Conservation (phyloP, 2,329 filamentous ascomycete genomes). For the Coniochaeta sp. region DNA sequence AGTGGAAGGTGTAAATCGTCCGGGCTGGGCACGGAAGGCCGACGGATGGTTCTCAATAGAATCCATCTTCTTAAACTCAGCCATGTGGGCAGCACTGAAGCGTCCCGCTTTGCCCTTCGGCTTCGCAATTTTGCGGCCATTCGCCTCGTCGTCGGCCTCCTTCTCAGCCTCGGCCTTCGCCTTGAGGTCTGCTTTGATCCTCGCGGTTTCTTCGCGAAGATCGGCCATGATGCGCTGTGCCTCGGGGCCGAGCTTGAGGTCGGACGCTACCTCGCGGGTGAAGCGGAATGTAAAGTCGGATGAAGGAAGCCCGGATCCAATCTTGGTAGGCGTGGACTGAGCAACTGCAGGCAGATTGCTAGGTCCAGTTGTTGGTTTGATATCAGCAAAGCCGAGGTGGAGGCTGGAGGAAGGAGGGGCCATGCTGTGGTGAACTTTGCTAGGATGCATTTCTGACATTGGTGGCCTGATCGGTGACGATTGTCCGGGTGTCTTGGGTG, state of each 20-base stretch:
- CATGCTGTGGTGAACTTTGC: constrained; percentile 68
- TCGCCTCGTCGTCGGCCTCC: constrained; percentile 33
- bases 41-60: constrained; percentile 86
- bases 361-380: constrained; percentile 49
- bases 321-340: constrained; percentile 59
- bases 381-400: constrained; percentile 73
- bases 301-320: constrained; percentile 31
- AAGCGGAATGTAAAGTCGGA: constrained; percentile 61
- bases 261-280: constrained; percentile 40
- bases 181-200: constrained; percentile 61
- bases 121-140: constrained; percentile 64
- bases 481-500: constrained; percentile 51
- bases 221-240: constrained; percentile 56
- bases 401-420: constrained; percentile 73
- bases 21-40: constrained; percentile 56
- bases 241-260: constrained; percentile 55
- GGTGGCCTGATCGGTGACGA: constrained; percentile 62
- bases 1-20: constrained; percentile 38
- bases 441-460: constrained; percentile 84
- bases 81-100: constrained; percentile 80
- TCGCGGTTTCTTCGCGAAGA: constrained; percentile 60
- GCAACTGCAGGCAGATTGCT: constrained; percentile 30
- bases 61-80: constrained; percentile 95
- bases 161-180: constrained; percentile 52
- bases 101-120: constrained; percentile 71